A percentile compares a stretch with the other conserved stretches of the same genome.
phyloP scores from a whole-genome alignment of 441 rosid genomes.

The Populus tomentosa region DNA sequence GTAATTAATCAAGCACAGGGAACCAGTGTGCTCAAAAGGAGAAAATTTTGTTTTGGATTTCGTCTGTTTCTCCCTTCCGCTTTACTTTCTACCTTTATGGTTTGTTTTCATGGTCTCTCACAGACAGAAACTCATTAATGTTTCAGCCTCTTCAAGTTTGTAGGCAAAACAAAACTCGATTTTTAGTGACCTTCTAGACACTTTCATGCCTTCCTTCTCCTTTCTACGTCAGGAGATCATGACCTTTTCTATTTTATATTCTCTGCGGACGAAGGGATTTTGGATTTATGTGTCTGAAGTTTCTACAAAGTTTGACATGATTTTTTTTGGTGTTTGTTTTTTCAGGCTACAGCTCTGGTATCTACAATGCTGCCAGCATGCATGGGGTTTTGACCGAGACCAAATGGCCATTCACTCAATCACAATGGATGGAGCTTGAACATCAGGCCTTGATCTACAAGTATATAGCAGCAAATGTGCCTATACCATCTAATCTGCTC shows the following conservation, averaged over 20 bases:
- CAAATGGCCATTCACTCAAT: conserved; percentile 69
- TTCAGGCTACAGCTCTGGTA: conserved; percentile 53
- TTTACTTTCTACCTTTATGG: not conserved
- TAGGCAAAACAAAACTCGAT: conserved; percentile 12
- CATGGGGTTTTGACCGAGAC: conserved; percentile 42
- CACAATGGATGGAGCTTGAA: conserved; percentile 91
- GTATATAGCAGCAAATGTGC: conserved; percentile 66
- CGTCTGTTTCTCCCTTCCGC: not conserved
- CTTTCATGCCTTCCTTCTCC: conserved; percentile 1
- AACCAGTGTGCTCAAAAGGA: conserved; percentile 18
- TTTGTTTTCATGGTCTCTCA: not conserved
- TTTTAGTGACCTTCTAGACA: conserved; percentile 10
- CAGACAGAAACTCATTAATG: conserved; percentile 6
- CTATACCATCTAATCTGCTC: conserved; percentile 73
- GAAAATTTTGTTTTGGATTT: conserved; percentile 6
- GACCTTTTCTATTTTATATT: not conserved
- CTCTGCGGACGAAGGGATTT: not conserved
- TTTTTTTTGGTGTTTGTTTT: conserved; percentile 1
- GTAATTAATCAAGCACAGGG: conserved; percentile 20
- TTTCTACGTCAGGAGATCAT: not conserved
- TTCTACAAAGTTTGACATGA: not conserved
- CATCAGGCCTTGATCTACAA: conserved; percentile 93
- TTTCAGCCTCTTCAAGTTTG: conserved; percentile 23
- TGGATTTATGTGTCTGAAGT: not conserved
- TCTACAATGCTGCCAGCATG: conserved; percentile 45